Base-by-base conservation (phyloP, 495 filamentous ascomycete species). In the Saxispiralis lemnorum region DNA sequence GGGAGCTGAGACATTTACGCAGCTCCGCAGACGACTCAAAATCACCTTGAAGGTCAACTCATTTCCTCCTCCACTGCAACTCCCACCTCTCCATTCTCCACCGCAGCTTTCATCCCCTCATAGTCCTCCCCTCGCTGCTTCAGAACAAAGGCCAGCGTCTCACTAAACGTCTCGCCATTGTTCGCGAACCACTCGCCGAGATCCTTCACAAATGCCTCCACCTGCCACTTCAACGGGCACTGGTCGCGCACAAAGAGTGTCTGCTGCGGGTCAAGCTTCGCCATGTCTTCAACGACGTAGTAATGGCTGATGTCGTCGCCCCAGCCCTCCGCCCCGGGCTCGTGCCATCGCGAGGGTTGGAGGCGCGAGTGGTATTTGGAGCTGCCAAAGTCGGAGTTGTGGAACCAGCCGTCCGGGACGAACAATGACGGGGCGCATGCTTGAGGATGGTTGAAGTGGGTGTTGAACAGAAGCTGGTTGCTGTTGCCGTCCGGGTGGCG, bases 251-350 rank as follows among this genome's bases (percentile, higher is more conserved):
- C 55, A 61, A 66, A 71, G 43, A 78, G 51, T 1, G 76, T 56
- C 50, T 76, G 70, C 9, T 62, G 65, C 10, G 74, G 74, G 45
- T 75, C 65, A 16, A 78, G 61, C 57, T 78, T 77, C 57, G 77
- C 60, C 74, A 78, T 76, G 47, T 77, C 74, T 54, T 77, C 71
- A 18, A 78, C 65, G 15, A 76, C 63, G 46, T 77, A 77, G 55
- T 77, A 76, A 41, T 77, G 72, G 31, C 61, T 59, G 33, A 76
- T 71, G 44, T 75, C 73, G 47, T 77, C 73, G 21, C 74, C 74
- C 74, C 74, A 78, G 35, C 73, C 74, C 49, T 70, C 66, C 33
- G 54, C 55, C 12, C 59, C 60, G n/a, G 60, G 52, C 14, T 66
- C 61, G 38, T 65, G 56, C 35, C 53, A 41, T 45, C 48, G 33